A percentile compares a stretch with the other conserved stretches of the same genome.
phyloP scores from a whole-genome alignment of 1,139 yeast species.

The Hyphopichia khmerensis region DNA sequence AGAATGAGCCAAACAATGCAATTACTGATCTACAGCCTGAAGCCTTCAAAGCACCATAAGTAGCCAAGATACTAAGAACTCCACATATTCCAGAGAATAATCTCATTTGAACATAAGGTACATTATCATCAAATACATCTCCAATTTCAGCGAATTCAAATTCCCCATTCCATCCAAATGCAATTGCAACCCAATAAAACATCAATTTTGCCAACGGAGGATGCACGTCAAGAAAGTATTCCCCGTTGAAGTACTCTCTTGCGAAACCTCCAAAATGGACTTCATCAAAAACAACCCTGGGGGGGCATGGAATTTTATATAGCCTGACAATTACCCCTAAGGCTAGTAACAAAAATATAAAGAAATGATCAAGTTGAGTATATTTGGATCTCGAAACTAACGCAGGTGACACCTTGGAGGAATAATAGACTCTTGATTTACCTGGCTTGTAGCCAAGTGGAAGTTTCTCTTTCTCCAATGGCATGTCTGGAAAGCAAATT shows the following conservation, averaged over 20 bases:
- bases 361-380: slow-evolving; percentile 19
- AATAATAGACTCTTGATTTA: slow-evolving; percentile 12
- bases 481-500: not conserved
- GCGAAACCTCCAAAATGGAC: slow-evolving; percentile 52
- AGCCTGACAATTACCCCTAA: slow-evolving; percentile 40
- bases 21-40: slow-evolving; percentile 43
- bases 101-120: slow-evolving; percentile 38
- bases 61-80: slow-evolving; percentile 39
- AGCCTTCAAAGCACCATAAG: slow-evolving; percentile 50
- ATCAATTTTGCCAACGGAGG: slow-evolving; percentile 62
- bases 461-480: slow-evolving; percentile 6
- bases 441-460: slow-evolving; percentile 23
- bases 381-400: slow-evolving; percentile 9
- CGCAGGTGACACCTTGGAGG: slow-evolving; percentile 9
- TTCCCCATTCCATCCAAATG: slow-evolving; percentile 46
- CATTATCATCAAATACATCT: slow-evolving; percentile 24
- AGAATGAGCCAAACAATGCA: slow-evolving; percentile 42
- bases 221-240: slow-evolving; percentile 57
- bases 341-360: slow-evolving; percentile 19
- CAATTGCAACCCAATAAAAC: slow-evolving; percentile 40
- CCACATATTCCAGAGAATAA: slow-evolving; percentile 40
- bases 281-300: slow-evolving; percentile 91
- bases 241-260: slow-evolving; percentile 55
- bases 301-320: slow-evolving; percentile 61
- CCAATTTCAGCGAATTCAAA: slow-evolving; percentile 35